Evolutionary conservation across 106 monocot species (phyloP).

Genomic region (Gastrodia elata): DNA sequence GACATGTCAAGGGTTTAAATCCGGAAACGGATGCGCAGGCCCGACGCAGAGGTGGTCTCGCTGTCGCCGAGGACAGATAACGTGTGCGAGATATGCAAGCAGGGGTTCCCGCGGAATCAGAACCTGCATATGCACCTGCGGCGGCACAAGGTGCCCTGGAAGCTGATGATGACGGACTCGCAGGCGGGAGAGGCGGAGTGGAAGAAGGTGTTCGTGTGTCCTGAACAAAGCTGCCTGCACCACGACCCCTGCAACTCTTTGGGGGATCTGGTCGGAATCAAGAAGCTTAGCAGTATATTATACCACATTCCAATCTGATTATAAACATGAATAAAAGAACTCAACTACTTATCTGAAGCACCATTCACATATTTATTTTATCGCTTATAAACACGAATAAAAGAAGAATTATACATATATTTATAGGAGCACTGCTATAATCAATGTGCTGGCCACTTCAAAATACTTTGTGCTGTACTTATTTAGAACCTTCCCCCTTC

Average conservation of each 20-base stretch:
- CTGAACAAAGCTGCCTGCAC: slow-evolving; percentile 57
- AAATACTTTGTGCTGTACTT: too few species aligned
- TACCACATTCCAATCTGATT: too few species aligned
- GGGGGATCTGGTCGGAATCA: slow-evolving; percentile 66
- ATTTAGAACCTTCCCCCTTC: too few species aligned
- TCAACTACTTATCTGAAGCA: too few species aligned
- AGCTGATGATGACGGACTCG: slow-evolving; percentile 39
- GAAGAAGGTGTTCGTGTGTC: slow-evolving; percentile 61
- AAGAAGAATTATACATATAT: too few species aligned
- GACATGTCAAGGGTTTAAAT: neutral
- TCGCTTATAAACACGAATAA: too few species aligned
- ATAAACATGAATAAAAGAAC: too few species aligned
- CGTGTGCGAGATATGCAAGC: slow-evolving; percentile 96
- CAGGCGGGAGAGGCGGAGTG: slow-evolving; percentile 17
- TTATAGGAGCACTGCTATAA: too few species aligned
- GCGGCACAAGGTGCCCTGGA: slow-evolving; percentile 96
- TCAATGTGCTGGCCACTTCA: too few species aligned
- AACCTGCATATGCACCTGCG: slow-evolving; percentile 95
- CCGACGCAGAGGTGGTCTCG: slow-evolving; percentile 88
- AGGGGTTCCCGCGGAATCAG: slow-evolving; percentile 91
- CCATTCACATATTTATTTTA: too few species aligned
- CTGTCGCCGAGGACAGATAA: slow-evolving; percentile 76
- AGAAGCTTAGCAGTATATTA: too few species aligned
- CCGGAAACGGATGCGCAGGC: slow-evolving; percentile 18
- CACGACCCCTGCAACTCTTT: slow-evolving; percentile 62